Conservation (phyloP, 1,139 yeast genomes). For the Kodamaea ohmeri region DNA sequence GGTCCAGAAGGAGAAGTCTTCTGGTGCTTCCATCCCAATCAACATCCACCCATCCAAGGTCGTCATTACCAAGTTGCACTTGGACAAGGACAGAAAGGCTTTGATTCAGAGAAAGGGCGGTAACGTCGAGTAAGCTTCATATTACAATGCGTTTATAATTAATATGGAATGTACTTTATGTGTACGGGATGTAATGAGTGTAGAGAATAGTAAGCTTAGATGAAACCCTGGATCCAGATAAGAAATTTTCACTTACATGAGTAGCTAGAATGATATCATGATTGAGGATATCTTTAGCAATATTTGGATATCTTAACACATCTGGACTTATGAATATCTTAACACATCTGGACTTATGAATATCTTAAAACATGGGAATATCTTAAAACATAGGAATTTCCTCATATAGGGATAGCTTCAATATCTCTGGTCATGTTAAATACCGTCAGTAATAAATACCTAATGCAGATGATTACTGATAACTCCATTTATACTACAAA, state of each 20-base stretch:
- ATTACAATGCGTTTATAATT: conserved; percentile 16
- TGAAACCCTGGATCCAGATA: no score
- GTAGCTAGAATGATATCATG: no score
- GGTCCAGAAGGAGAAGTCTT: conserved; percentile 96
- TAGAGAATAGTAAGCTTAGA: no score
- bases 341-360: neutral
- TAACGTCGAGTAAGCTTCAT: conserved; percentile 30
- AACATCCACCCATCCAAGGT: conserved; percentile 99
- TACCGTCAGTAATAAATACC: neutral
- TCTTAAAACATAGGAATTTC: no score
- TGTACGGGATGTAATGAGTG: conserved; percentile 2
- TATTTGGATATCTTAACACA: no score
- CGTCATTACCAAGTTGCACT: conserved; percentile 96
- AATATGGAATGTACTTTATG: conserved; percentile 22
- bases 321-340: neutral
- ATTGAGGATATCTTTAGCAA: no score
- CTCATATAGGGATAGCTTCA: no score
- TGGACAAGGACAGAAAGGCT: conserved; percentile 99
- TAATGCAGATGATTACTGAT: neutral
- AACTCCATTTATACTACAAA: no score
- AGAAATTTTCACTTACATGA: no score
- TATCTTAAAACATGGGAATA: no score
- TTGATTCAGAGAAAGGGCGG: conserved; percentile 94
- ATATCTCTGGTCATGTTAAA: no score
- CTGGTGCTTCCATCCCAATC: conserved; percentile 97